These are phyloP conservation scores for Penium margaritaceum DNA, from an alignment of 139 green algal genomes.

Conservation along the genomic window DNA sequence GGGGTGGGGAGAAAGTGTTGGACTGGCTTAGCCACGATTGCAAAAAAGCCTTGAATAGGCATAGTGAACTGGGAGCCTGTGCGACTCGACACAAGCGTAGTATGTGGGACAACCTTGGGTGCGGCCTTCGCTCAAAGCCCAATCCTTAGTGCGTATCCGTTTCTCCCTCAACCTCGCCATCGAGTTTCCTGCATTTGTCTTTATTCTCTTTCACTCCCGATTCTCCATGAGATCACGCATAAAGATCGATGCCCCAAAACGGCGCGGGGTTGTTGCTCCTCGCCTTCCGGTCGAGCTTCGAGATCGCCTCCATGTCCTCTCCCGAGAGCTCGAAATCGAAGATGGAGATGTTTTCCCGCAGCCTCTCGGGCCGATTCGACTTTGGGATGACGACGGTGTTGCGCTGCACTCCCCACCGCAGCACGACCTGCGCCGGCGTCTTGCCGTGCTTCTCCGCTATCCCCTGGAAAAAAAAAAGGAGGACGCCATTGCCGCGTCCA, in stretches of 20 bases:
- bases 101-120: no score
- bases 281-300: constrained; percentile 6
- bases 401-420: constrained; percentile 68
- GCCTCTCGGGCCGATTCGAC: constrained; percentile 24
- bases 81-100: no score
- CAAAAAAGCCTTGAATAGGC: background rate
- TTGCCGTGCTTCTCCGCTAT: constrained; percentile 25
- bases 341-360: constrained; percentile 40
- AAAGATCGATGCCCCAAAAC: constrained; percentile 31
- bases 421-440: constrained; percentile 56
- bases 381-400: constrained; percentile 74
- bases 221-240: no score
- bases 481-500: no score
- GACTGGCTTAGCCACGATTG: background rate
- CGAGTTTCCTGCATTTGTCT: no score
- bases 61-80: no score
- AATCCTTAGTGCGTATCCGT: no score
- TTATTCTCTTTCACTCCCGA: no score
- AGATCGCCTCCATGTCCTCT: constrained; percentile 41
- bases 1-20: background rate
- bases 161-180: no score
- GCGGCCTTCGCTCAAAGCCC: no score
- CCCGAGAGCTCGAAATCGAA: constrained; percentile 40
- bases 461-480: constrained; percentile 8
- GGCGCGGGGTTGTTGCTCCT: constrained; percentile 21